Base-by-base conservation (phyloP, 352 stramenopile species). In the Peronospora tabacina region DNA sequence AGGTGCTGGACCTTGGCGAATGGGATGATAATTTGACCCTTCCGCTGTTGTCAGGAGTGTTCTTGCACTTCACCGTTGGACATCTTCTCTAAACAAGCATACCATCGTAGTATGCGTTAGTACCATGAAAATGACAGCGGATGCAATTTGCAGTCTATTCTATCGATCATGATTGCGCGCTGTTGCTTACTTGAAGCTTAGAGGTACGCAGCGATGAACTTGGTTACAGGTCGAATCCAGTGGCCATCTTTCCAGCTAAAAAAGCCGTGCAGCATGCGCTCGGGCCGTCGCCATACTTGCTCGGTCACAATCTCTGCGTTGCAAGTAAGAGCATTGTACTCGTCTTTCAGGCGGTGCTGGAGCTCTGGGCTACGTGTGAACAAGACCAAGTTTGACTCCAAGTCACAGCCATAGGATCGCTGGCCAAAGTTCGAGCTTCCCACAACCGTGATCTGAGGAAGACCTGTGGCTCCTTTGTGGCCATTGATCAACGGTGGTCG, bases 371-470 rank as follows among this genome's bases (percentile, higher is more conserved):
- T 76, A 13, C 60, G 72, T 13, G 78, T 87, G 52, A 72, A 87
- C 28, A 89, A 19, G 8, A 85, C 63, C 29, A 89, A 58, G 48
- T 90, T 81, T 10, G 75, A 86, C 54, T 90, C 79, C 5, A 90
- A 58, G 45, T 90, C 79, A 30, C 70, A 83, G 15, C 75, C 75
- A 52, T 87, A 87, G 13, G 79, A 90, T 3, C 79, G 79, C 28
- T 73, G 72, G 2, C 79, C 79, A 53, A 90, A 90, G 61, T 90
- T 90, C 50, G 75, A 87, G 62, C 79, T 90, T 1, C 79, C 79
- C 4, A 87, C 66, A 13, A 87, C 64, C 32, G 75, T 87, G 24
- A 87, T 20, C 43, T 72, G 62, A 7, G 71, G 63, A 4, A 63
- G 28, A 13, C 52, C 52, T 0, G 48, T 24, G 2, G 16, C 16